Evolutionary conservation across 2,329 filamentous ascomycete genomes (phyloP), one percentile per base, ranked within the genome.

Genomic region (Zopfia rhizophila): DNA sequence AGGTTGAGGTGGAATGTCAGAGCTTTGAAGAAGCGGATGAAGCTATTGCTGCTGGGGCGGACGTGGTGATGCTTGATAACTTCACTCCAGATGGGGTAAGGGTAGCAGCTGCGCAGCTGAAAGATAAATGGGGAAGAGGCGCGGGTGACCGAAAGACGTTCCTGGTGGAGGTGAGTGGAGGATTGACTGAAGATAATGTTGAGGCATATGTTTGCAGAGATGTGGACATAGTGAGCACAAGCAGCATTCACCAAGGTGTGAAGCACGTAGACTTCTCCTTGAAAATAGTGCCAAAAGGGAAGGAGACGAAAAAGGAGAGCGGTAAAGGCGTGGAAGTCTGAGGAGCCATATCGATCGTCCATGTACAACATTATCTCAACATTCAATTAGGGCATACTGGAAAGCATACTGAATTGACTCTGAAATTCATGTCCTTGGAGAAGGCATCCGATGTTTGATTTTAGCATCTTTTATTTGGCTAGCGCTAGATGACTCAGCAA

Each of bases 21-120:
- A 89, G 80, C 62, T 86, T 96, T 72, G 85, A 81, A 30, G 91
- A 96, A 75, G 94, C 94, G 0, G 87, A 97, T 69, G 91, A 95
- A 74, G 94, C 94, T 1, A 92, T 97, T 61, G 83, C 78, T 3
- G 93, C 93, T 0, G 94, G 94, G 1, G 94, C 94, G 0, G 93
- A 99, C 70, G 87, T 99, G 14, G 86, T 99, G 51, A 99, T 99
- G 94, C 76, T 99, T 49, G 94, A 99, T 70, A 99, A 99, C 72
- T 99, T 97, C 67, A 86, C 85, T 0, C 85, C 88, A 1, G 87
- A 90, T 1, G 90, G 86, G 1, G 87, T 97, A 52, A 87, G 85
- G 68, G 73, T 81, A 7, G 91, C 91, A 1, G 90, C 93, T 11
- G 81, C 75, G 66, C 86, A 82, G 58, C 70, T 99, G 55, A 95